Conservation (phyloP, 345 rosid species). For the Passiflora organensis region DNA sequence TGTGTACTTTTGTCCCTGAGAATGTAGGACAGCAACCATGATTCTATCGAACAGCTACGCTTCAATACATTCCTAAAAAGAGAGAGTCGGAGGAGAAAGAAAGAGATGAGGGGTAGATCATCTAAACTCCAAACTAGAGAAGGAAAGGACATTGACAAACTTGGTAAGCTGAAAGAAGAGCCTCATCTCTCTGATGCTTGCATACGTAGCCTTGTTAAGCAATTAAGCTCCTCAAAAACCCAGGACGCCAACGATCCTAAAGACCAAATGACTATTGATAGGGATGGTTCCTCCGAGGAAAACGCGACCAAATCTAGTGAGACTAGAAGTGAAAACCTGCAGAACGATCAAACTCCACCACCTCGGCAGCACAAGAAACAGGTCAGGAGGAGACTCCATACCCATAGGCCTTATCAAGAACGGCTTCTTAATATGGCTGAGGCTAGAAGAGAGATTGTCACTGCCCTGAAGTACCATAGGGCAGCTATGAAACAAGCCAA, state of each 20-base stretch:
- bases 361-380: conserved; percentile 75
- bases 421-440: conserved; percentile 97
- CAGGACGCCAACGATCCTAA: conserved; percentile 40
- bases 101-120: conserved; percentile 46
- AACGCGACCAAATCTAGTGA: conserved; percentile 26
- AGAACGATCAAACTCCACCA: conserved; percentile 30
- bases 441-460: conserved; percentile 93
- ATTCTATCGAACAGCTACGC: conserved; percentile 23
- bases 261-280: conserved; percentile 22
- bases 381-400: conserved; percentile 90
- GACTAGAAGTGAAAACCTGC: conserved; percentile 25
- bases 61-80: conserved; percentile 14
- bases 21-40: conserved; percentile 27
- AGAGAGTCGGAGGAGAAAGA: conserved; percentile 1
- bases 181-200: conserved; percentile 68
- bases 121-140: conserved; percentile 29
- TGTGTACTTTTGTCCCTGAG: conserved; percentile 40
- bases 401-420: conserved; percentile 91
- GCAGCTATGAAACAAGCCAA: conserved; percentile 88
- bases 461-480: conserved; percentile 86
- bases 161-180: conserved; percentile 30
- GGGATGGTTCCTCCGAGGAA: conserved; percentile 28
- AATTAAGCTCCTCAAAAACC: conserved; percentile 59
- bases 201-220: conserved; percentile 66
- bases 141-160: conserved; percentile 34